Evolutionary conservation across 2,329 filamentous ascomycete species (phyloP).

Genomic region (Stagonosporopsis cucurbitacearum): DNA sequence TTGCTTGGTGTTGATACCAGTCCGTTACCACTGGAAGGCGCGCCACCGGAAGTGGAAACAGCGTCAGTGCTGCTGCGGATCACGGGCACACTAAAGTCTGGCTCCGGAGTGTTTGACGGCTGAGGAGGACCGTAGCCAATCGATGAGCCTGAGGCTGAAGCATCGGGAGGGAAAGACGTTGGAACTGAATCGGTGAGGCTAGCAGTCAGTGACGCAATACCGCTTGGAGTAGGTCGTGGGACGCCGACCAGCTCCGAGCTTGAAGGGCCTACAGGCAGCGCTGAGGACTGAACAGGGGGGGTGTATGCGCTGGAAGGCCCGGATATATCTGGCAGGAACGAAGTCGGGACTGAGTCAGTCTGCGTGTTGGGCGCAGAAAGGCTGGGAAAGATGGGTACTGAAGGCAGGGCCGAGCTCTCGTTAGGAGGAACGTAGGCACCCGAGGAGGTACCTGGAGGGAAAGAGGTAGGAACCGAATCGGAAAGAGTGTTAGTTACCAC

Average conservation of each 20-base stretch:
- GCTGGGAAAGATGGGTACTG: constrained; percentile 5
- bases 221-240: constrained; percentile 4
- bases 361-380: neutral
- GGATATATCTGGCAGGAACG: neutral
- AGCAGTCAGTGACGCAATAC: neutral
- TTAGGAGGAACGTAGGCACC: constrained; percentile 12
- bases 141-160: constrained; percentile 1
- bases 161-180: constrained; percentile 13
- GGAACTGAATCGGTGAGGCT: constrained; percentile 15
- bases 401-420: constrained; percentile 15
- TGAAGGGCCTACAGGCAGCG: neutral
- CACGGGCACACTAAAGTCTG: constrained; percentile 3
- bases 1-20: constrained; percentile 2
- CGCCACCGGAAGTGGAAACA: constrained; percentile 3
- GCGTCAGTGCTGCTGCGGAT: constrained; percentile 7
- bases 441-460: neutral
- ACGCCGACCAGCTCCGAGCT: neutral
- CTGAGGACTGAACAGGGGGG: constrained; percentile 5
- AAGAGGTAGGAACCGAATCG: constrained; percentile 18
- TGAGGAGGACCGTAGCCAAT: constrained; percentile 12
- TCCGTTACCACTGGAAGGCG: constrained; percentile 9
- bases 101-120: constrained; percentile 9
- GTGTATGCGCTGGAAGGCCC: neutral
- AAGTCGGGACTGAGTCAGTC: neutral
- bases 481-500: constrained; percentile 13